Percentiles rank a stretch among this genome's conserved stretches.
phyloP scores from a whole-genome alignment of 2,329 filamentous ascomycete genomes.

The Chrysosporium queenslandicum region DNA sequence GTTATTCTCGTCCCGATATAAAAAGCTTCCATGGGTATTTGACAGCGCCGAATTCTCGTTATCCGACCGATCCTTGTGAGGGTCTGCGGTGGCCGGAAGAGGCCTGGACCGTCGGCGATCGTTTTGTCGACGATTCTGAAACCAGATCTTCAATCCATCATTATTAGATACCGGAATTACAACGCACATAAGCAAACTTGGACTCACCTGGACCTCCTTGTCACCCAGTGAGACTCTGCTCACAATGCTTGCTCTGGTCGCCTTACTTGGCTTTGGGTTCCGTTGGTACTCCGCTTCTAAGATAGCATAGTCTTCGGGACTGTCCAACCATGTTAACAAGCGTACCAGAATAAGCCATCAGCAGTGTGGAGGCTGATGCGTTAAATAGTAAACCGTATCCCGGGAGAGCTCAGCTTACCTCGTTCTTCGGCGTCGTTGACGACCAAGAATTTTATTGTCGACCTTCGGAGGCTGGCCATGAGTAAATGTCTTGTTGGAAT shows the following conservation, averaged over 20 bases:
- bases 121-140: constrained; percentile 90
- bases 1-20: background rate
- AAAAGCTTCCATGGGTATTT: background rate
- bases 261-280: constrained; percentile 87
- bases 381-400: background rate
- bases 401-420: constrained; percentile 38
- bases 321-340: constrained; percentile 32
- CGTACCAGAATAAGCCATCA: background rate
- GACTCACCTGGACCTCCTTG: constrained; percentile 86
- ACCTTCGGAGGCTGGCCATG: constrained; percentile 48
- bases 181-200: background rate
- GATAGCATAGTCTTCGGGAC: constrained; percentile 77
- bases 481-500: constrained; percentile 48
- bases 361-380: background rate
- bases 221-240: constrained; percentile 78
- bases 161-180: background rate
- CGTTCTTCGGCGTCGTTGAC: constrained; percentile 53
- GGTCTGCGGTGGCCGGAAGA: background rate
- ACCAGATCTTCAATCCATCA: constrained; percentile 65
- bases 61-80: background rate
- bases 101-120: constrained; percentile 81
- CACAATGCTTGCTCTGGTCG: constrained; percentile 73
- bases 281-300: constrained; percentile 75
- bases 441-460: constrained; percentile 50
- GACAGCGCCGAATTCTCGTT: background rate